Base-by-base conservation (phyloP, 2,329 filamentous ascomycete species). In the Aspergillus sp. region DNA sequence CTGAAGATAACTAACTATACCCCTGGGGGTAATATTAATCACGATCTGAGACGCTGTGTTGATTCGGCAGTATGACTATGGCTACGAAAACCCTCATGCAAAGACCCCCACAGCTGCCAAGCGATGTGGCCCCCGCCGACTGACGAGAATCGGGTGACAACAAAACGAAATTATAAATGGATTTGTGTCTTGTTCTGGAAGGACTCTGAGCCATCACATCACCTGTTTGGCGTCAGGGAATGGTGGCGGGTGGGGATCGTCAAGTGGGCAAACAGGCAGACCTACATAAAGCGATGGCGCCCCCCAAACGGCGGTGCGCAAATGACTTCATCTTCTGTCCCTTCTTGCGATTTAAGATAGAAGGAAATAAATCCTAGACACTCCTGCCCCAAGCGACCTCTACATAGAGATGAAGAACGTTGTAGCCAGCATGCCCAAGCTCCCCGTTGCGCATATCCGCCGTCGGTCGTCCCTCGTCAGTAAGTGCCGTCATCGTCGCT, bases 391-490 rank as follows among this genome's bases (percentile, higher is more conserved):
- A 57, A 41, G 50, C 54, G 44, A 59, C 41, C 23, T 40, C 35
- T 46, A 55, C 7, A 37, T 41, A 23, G 19, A 24, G 15, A 19
- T 33, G 11, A 23, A 48, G 47, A 46, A 44, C 39, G 40, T 19
- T 59, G 59, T 61, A 69, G 59, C 55, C 54, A 75, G 75, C 56
- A 75, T 76, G 74, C 68, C 71, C 17, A 57, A 61, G 51, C 33
- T 62, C 24, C 48, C 55, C 55, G 66, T 73, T 55, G 66, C 69
- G 62, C 69, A 71, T 63, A 70, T 74, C 65, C 73, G 70, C 62
- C 74, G 70, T 45, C 65, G 73, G 58, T 75, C 74, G 45, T 73
- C 71, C 43, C 55, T 67, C 35, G 35, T 68, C 55, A 75, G 74
- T 76, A 61, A 72, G 74, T 69, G 51, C 45, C 52, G 56, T 44